A percentile compares a stretch with the other conserved stretches of the same genome.
These are phyloP conservation scores for Epichloe hybrida DNA, from an alignment of 2,329 filamentous ascomycete genomes.

Conservation along the genomic window DNA sequence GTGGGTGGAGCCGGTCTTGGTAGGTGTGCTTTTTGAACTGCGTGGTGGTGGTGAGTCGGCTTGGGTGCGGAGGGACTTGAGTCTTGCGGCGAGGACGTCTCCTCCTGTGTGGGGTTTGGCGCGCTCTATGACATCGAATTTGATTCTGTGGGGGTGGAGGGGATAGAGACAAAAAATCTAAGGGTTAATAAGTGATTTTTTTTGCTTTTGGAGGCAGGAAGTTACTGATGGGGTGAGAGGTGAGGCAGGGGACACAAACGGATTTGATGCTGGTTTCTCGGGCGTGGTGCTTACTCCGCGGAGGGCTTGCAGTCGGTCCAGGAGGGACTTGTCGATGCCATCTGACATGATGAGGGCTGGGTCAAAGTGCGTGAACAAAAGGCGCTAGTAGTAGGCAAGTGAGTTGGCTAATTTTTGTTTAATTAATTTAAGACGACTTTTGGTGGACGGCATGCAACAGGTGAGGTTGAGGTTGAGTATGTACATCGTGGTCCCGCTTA, in stretches of 20 bases:
- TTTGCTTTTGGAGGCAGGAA: background rate
- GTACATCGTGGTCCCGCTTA: too few relatives aligned
- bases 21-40: background rate
- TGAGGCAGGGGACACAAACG: background rate
- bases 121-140: conserved; percentile 27
- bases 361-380: background rate
- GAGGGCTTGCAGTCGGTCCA: conserved; percentile 42
- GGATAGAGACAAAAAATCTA: background rate
- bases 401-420: too few relatives aligned
- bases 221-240: conserved; percentile 7
- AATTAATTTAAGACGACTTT: too few relatives aligned
- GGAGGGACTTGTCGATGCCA: conserved; percentile 31
- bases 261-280: conserved; percentile 3
- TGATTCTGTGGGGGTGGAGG: conserved; percentile 9
- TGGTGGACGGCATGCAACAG: too few relatives aligned
- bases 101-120: conserved; percentile 30
- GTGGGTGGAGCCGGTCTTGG: too few relatives aligned
- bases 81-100: conserved; percentile 36
- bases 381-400: too few relatives aligned
- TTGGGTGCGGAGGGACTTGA: conserved; percentile 35
- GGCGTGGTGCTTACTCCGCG: conserved; percentile 22
- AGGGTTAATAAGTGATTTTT: background rate
- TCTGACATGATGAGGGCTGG: conserved; percentile 16
- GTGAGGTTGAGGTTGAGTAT: too few relatives aligned
- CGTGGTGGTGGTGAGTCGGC: conserved; percentile 14